These are phyloP conservation scores for Syncephalastrum sp. DNA, from an alignment of 371 early-diverging fungal species.

Conservation along the genomic window DNA sequence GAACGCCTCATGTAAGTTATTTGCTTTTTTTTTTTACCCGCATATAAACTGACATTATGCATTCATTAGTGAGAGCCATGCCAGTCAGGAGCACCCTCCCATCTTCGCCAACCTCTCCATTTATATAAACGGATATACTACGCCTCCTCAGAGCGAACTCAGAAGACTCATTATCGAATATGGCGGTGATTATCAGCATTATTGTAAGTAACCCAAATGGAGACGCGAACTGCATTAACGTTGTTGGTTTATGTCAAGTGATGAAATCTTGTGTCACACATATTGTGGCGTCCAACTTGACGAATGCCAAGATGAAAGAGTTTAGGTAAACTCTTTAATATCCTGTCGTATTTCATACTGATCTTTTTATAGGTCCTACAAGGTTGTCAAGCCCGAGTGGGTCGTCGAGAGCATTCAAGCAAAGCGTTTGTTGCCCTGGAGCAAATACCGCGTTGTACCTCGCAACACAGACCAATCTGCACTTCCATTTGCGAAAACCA, in stretches of 20 bases:
- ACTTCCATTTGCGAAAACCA: constrained; percentile 13
- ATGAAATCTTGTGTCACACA: constrained; percentile 63
- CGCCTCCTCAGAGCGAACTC: constrained; percentile 59
- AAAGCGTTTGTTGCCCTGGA: constrained; percentile 63
- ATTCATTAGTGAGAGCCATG: constrained; percentile 18
- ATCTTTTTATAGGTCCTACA: constrained; percentile 49
- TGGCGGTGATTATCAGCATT: constrained; percentile 64
- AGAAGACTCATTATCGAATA: constrained; percentile 55
- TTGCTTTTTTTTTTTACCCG: neutral
- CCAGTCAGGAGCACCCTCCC: constrained; percentile 27
- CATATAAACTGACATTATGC: constrained; percentile 11
- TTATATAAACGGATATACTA: constrained; percentile 70
- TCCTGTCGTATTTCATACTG: neutral
- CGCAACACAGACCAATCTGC: constrained; percentile 23
- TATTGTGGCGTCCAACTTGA: constrained; percentile 68
- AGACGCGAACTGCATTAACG: neutral
- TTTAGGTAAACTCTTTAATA: constrained; percentile 39
- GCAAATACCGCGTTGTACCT: constrained; percentile 43
- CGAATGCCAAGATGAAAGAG: constrained; percentile 66
- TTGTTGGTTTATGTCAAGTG: constrained; percentile 27
- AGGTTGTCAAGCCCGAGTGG: constrained; percentile 82
- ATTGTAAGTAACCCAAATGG: constrained; percentile 25
- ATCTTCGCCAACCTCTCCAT: constrained; percentile 62
- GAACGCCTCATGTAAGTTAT: constrained; percentile 44
- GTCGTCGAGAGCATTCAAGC: constrained; percentile 66